These are phyloP conservation scores for Taiozyma onychis DNA, from an alignment of 1,139 yeast genomes.

Conservation along the genomic window DNA sequence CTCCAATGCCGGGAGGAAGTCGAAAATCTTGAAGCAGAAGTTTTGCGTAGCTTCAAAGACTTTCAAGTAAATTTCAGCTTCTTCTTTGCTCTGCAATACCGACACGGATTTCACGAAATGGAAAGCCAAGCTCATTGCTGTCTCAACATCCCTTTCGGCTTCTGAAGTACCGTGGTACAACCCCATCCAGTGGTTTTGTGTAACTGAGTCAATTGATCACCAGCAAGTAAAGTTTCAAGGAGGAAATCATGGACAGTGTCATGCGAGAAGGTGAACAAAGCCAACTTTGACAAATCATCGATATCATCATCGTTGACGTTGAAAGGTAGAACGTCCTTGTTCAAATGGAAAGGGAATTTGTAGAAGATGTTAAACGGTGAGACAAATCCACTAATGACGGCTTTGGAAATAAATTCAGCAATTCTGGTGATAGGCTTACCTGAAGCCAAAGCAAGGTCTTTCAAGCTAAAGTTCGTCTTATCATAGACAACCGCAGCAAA, in stretches of 20 bases:
- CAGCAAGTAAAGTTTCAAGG: conserved; percentile 16
- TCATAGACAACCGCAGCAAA: conserved; percentile 43
- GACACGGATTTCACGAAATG: conserved; percentile 14
- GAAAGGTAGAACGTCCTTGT: conserved; percentile 32
- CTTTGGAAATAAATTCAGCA: conserved; percentile 31
- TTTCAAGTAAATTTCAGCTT: conserved; percentile 9
- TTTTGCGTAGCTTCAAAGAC: conserved; percentile 10
- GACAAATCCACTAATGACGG: conserved; percentile 32
- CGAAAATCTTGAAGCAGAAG: conserved; percentile 13
- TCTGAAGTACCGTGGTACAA: conserved; percentile 23
- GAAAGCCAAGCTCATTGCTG: conserved; percentile 13
- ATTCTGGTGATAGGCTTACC: conserved; percentile 24
- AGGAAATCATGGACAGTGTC: conserved; percentile 32
- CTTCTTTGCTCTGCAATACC: conserved; percentile 5
- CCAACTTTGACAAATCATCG: conserved; percentile 34
- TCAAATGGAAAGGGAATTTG: conserved; percentile 43
- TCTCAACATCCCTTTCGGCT: conserved; percentile 3
- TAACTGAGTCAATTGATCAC: conserved; percentile 28
- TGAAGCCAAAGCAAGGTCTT: conserved; percentile 39
- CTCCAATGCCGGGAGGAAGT: conserved; percentile 14
- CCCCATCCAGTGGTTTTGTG: conserved; percentile 42
- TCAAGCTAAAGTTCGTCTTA: conserved; percentile 35
- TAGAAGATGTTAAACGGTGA: conserved; percentile 40
- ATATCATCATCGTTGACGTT: conserved; percentile 34
- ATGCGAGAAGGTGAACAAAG: conserved; percentile 33